These are phyloP conservation scores for Malassezia japonica DNA, from an alignment of 1,284 basidiomycete genomes.

Conservation along the genomic window DNA sequence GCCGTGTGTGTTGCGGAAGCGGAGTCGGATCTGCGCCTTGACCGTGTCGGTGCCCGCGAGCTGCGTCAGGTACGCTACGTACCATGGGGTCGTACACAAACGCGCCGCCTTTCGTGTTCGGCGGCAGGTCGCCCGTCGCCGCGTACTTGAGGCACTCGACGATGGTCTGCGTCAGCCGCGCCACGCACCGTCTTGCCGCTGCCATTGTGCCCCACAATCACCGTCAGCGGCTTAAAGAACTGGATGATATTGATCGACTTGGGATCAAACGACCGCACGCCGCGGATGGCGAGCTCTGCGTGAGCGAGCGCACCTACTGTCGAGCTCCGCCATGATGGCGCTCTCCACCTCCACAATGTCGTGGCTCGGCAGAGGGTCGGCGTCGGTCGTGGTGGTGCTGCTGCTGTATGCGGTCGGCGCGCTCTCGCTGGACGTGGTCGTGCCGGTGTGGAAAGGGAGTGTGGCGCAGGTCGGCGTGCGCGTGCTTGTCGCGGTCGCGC, in stretches of 20 bases:
- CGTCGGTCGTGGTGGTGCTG: background rate
- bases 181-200: slow-evolving; percentile 75
- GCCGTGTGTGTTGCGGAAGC: slow-evolving; percentile 75
- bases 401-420: background rate
- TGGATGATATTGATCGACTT: slow-evolving; percentile 89
- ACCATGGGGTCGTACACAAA: slow-evolving; percentile 92
- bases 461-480: background rate
- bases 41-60: slow-evolving; percentile 98
- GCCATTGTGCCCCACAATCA: slow-evolving; percentile 97
- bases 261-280: slow-evolving; percentile 56
- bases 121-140: slow-evolving; percentile 93
- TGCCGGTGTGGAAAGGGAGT: slow-evolving; percentile 1
- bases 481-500: background rate
- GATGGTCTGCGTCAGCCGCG: slow-evolving; percentile 57
- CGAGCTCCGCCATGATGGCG: slow-evolving; percentile 33
- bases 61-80: slow-evolving; percentile 36
- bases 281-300: slow-evolving; percentile 46
- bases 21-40: slow-evolving; percentile 90
- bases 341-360: slow-evolving; percentile 1
- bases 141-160: slow-evolving; percentile 99
- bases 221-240: slow-evolving; percentile 93
- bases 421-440: background rate
- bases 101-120: slow-evolving; percentile 92
- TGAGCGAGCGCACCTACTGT: slow-evolving; percentile 19
- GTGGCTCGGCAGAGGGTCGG: background rate